Evolutionary conservation across 306 rosid genomes (phyloP).

Genomic region (Acacia crassicarpa): DNA sequence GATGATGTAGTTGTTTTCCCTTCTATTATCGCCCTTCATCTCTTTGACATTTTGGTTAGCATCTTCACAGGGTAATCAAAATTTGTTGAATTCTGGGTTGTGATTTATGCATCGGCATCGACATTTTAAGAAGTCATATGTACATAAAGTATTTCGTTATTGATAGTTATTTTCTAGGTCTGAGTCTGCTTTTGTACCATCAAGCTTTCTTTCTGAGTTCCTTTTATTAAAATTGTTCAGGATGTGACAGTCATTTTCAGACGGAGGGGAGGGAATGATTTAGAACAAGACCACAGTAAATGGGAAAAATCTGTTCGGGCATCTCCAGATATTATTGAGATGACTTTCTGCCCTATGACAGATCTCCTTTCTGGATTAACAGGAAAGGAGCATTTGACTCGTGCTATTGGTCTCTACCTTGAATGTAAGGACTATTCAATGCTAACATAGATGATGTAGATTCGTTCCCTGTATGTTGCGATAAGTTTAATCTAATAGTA

Average conservation of each 20-base stretch:
- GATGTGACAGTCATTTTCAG: slow-evolving; percentile 84
- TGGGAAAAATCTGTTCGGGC: slow-evolving; percentile 63
- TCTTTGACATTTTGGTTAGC: background rate
- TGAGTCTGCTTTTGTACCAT: slow-evolving; percentile 8
- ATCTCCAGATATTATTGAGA: slow-evolving; percentile 77
- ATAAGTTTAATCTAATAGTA: background rate
- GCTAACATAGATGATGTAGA: background rate
- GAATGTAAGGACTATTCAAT: slow-evolving; percentile 57
- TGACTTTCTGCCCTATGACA: slow-evolving; percentile 68
- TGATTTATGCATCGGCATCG: background rate
- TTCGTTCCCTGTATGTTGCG: slow-evolving; percentile 1
- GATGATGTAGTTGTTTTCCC: background rate
- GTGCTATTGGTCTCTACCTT: slow-evolving; percentile 82
- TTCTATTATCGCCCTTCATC: background rate
- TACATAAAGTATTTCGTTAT: background rate
- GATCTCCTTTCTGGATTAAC: slow-evolving; percentile 64
- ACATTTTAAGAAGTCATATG: background rate
- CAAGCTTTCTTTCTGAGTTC: slow-evolving; percentile 28
- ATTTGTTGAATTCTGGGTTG: slow-evolving; percentile 15
- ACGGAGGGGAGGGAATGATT: slow-evolving; percentile 92
- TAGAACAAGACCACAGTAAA: slow-evolving; percentile 68
- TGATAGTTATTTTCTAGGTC: slow-evolving; percentile 10
- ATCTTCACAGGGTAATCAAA: background rate
- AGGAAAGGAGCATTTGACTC: slow-evolving; percentile 66
- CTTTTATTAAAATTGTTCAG: slow-evolving; percentile 43